A percentile compares a stretch with the other conserved stretches of the same genome.
Evolutionary conservation across 2,329 filamentous ascomycete species (phyloP).

Genomic region (Geoglossum cookeanum): DNA sequence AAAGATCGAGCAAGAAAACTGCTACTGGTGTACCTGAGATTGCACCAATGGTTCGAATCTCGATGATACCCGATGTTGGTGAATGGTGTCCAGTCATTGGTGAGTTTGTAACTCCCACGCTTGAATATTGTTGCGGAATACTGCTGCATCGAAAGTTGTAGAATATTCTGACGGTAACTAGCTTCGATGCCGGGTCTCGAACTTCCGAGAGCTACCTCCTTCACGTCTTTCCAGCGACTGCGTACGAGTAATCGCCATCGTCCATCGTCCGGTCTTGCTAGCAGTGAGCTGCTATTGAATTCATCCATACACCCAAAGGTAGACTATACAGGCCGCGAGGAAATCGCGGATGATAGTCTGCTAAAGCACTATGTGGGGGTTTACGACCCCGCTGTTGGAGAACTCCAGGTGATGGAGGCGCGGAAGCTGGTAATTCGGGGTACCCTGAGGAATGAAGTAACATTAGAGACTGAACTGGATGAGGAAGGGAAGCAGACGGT

Average conservation of each 20-base stretch:
- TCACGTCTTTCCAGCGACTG: constrained; percentile 29
- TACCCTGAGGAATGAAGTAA: constrained; percentile 34
- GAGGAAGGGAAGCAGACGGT: constrained; percentile 17
- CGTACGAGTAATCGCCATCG: constrained; percentile 6
- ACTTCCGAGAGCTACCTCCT: constrained; percentile 22
- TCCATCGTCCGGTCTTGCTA: neutral
- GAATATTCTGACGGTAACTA: constrained; percentile 10
- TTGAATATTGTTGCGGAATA: neutral
- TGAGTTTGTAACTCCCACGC: constrained; percentile 15
- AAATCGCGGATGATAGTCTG: constrained; percentile 23
- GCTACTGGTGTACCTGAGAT: constrained; percentile 21
- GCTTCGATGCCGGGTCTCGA: constrained; percentile 25
- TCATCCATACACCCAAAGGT: constrained; percentile 36
- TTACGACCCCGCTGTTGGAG: constrained; percentile 39
- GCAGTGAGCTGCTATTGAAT: constrained; percentile 34
- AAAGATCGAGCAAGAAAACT: constrained; percentile 29
- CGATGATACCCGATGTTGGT: constrained; percentile 27
- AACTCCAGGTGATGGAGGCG: constrained; percentile 41
- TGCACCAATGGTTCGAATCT: constrained; percentile 22
- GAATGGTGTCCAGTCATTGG: constrained; percentile 30
- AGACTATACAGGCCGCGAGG: constrained; percentile 40
- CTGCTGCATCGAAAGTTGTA: neutral
- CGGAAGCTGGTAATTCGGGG: constrained; percentile 45
- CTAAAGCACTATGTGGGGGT: constrained; percentile 47
- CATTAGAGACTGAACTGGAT: constrained; percentile 28